Base-by-base conservation (phyloP, 345 rosid species). In the Atalantia buxifolia region DNA sequence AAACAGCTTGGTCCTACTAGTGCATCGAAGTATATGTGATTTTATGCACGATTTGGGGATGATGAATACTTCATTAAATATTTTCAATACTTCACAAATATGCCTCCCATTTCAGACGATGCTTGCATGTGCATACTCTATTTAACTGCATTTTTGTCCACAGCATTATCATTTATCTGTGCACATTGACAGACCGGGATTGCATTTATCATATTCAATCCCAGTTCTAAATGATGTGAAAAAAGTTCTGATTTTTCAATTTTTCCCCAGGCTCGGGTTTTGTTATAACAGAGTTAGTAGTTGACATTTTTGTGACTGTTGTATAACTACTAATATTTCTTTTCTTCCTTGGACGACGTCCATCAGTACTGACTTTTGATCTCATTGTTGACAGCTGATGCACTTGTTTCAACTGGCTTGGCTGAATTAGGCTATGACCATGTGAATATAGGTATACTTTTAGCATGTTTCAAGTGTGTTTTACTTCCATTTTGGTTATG, bases 351-450 rank as follows among this genome's bases (percentile, higher is more conserved):
- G 30, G 31, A 60, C n/a, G 3, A 71, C 71, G 18, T 69, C 14
- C 18, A 57, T 36, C 50, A 6, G 48, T 67, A 31, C 81, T 89
- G 60, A 86, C 68, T 4, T 72, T 36, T 31, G 60, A 66, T 62
- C 69, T 66, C 75, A 14, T 65, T 5, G 21, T 78, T 74, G 68
- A 69, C 93, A 96, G 99, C 95, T 81, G 97, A 94, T 81, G 98
- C 99, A 14, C 91, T 96, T 75, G 45, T 94, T 75, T 92, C 98
- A 31, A 88, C 97, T 19, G 99, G 99, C 76, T 84, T 96, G 89
- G 97, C 99, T 72, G 90, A 89, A 75, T 85, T 96, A 80, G 99
- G 99, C 72, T 96, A 96, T 80, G 82, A 79, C 9, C 84, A 91
- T 82, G 85, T 96, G 72, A 96, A 96, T 82, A 96, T 96, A 77